Evolutionary conservation across 345 rosid species (phyloP), one percentile per base, ranked within the genome.

Genomic region (Salix koriyanagi): DNA sequence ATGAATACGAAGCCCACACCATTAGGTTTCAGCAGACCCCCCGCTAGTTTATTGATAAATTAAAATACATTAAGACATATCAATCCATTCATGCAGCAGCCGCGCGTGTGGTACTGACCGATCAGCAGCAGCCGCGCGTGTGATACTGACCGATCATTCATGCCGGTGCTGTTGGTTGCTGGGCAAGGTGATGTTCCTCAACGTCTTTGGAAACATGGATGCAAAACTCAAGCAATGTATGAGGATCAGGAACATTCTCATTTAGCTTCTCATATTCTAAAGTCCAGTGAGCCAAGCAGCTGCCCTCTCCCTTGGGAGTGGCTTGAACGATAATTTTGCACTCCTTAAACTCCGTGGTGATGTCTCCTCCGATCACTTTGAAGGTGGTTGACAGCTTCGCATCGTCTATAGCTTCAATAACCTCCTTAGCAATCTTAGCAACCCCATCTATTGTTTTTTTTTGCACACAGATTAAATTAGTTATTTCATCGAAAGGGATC

Each of bases 301-400:
- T 70, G 5, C 69, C 74, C 4, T 61, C 62, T 0, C 69, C 73
- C 36, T 82, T 82, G 6, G 84, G 85, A 10, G 68, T 76, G 9
- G 70, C 87, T 48, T 84, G 58, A 32, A 80, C 26, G 0, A 12
- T 71, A 12, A 71, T 0, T 3, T 4, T 58, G 74, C 77, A 85
- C 18, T 23, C 56, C 77, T 84, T 84, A 78, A 74, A 82, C 37
- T 82, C 81, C 36, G 84, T 81, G 77, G 81, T 18, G 26, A 87
- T 69, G 46, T 83, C 86, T n/a, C 90, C 88, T 62, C 82, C 86
- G 1, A 82, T 78, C 68, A 83, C 71, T 69, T 50, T 82, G 76
- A 73, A 87, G 1, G 78, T 86, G 56, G 77, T 75, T 4, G 78
- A 84, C 12, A 73, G 48, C 19, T 86, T 86, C 21, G 3, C 83